Percentiles rank a stretch among this genome's conserved stretches.
phyloP scores from a whole-genome alignment of 345 rosid species.

The Eucalyptus albens region DNA sequence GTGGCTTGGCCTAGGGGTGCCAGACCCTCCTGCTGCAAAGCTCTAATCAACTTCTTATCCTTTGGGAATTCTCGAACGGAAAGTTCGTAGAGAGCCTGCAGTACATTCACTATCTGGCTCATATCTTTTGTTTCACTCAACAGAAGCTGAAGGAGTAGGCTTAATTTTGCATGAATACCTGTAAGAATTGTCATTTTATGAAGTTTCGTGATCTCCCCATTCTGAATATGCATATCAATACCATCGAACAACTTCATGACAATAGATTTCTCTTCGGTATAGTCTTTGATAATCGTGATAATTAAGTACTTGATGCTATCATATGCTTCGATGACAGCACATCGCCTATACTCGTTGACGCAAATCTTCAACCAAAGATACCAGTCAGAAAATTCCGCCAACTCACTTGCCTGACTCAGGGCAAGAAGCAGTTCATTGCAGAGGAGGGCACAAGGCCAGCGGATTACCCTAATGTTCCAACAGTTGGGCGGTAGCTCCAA shows the following conservation, averaged over 20 bases:
- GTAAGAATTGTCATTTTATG: slow-evolving; percentile 34
- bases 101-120: slow-evolving; percentile 42
- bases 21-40: slow-evolving; percentile 50
- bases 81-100: slow-evolving; percentile 81
- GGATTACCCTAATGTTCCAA: slow-evolving; percentile 77
- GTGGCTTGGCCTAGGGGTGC: slow-evolving; percentile 28
- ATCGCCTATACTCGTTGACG: slow-evolving; percentile 70
- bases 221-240: slow-evolving; percentile 35
- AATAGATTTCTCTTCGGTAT: slow-evolving; percentile 55
- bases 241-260: slow-evolving; percentile 31
- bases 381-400: slow-evolving; percentile 54
- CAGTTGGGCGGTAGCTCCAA: slow-evolving; percentile 71
- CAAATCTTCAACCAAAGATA: slow-evolving; percentile 80
- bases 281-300: slow-evolving; percentile 27
- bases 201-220: slow-evolving; percentile 22
- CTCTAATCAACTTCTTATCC: slow-evolving; percentile 5
- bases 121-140: slow-evolving; percentile 35
- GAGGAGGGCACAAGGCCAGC: slow-evolving; percentile 87
- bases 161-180: slow-evolving; percentile 50
- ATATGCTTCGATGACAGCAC: slow-evolving; percentile 85
- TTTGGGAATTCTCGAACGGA: slow-evolving; percentile 49
- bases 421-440: slow-evolving; percentile 89
- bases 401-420: slow-evolving; percentile 65
- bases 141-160: slow-evolving; percentile 54
- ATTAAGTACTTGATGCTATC: slow-evolving; percentile 71